Percentiles rank a stretch among this genome's conserved stretches.
phyloP scores from a whole-genome alignment of 305 asterid species.

The Vinca major region DNA sequence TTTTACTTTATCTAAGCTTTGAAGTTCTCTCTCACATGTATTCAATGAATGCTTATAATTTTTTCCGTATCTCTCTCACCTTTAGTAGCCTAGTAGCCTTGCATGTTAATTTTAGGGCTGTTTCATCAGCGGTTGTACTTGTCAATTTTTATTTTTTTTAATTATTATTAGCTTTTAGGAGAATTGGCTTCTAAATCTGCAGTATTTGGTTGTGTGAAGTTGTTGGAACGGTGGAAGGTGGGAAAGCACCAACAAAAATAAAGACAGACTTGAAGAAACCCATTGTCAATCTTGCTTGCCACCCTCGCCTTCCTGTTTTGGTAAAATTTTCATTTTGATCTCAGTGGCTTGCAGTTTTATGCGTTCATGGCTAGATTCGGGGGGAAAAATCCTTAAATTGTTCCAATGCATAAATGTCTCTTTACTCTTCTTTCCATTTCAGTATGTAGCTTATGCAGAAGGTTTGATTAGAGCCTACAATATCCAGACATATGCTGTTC shows the following conservation, averaged over 20 bases:
- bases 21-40: background rate
- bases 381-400: constrained; percentile 1
- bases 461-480: constrained; percentile 97
- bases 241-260: constrained; percentile 94
- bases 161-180: background rate
- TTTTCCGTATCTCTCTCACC: background rate
- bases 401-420: constrained; percentile 18
- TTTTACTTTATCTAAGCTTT: background rate
- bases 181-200: constrained; percentile 19
- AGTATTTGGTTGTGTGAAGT: constrained; percentile 45
- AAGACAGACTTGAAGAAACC: constrained; percentile 99
- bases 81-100: background rate
- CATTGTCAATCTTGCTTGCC: constrained; percentile 94
- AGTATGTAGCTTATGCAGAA: constrained; percentile 98
- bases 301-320: constrained; percentile 97
- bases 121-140: background rate
- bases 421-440: constrained; percentile 26
- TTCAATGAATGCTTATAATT: background rate
- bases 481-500: constrained; percentile 87
- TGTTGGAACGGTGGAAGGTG: constrained; percentile 98
- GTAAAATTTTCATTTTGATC: constrained; percentile 34
- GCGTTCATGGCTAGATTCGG: constrained; percentile 5
- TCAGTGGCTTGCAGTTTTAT: constrained; percentile 12
- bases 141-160: background rate
- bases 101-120: background rate